Evolutionary conservation across 768 basidiomycete genomes (phyloP), one percentile per base, ranked within the genome.

Genomic region (Neoboletus subvelutipes): DNA sequence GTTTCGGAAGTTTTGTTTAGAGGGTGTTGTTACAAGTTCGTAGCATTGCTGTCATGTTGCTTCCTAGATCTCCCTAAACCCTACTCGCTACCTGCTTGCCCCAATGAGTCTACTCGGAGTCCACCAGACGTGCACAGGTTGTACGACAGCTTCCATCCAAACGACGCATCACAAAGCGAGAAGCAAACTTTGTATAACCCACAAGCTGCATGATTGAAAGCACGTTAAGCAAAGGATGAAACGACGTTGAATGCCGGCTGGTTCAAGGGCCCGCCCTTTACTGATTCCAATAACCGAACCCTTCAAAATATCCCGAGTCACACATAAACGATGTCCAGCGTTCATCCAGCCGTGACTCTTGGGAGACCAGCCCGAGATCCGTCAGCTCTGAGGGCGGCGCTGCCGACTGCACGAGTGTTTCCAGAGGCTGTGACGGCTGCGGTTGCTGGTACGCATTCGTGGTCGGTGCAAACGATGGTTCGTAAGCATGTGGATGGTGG

Each of bases 251-350:
- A 24, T 2, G 20, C 6, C 8, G 10, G 39, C 8, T 5, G 1
- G 37, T 34, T 15, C 34, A n/a, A 5, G 22, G 12, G 5, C 12
- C 33, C 36, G 5, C 17, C 1, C 33, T 11, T 62, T 40, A 72
- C 41, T 67, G 65, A 49, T 43, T 22, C 26, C 71, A 62, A 49
- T n/a, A n/a, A n/a, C n/a, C n/a, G n/a, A 70, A 71, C 15, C 68
- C 70, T 56, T 75, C 76, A 33, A 80, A 66, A 58, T 76, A 73
- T 3, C 83, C 80, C 10, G 79, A 81, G 53, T 84, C 80, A 24
- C 80, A 79, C 82, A 86, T 82, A 63, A 86, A 85, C 28, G 78
- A 79, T 53, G 78, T 79, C 84, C 84, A 86, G 24, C 81, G 73
- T 63, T 83, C 81, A 50, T 83, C 82, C 40, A 85, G 63, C 37